These are phyloP conservation scores for Lithohypha guttulata DNA, from an alignment of 2,329 filamentous ascomycete species.

Conservation along the genomic window DNA sequence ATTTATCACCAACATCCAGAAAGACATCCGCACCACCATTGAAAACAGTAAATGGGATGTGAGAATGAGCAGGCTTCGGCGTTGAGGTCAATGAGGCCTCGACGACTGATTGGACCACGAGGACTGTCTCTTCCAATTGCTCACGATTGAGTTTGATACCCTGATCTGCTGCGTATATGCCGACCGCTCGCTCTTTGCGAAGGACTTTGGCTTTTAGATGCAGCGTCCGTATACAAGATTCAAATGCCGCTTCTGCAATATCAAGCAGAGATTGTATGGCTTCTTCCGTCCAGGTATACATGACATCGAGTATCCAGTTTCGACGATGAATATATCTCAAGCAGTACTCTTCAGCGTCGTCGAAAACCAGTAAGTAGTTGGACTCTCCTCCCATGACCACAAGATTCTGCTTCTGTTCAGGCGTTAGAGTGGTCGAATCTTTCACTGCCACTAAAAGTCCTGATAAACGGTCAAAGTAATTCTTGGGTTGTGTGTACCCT, in stretches of 20 bases:
- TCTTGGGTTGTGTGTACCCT: conserved; percentile 77
- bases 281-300: conserved; percentile 41
- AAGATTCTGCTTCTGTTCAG: conserved; percentile 62
- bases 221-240: conserved; percentile 70
- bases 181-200: conserved; percentile 79
- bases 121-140: conserved; percentile 86
- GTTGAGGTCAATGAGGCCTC: conserved; percentile 56
- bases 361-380: conserved; percentile 85
- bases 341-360: conserved; percentile 51
- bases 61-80: conserved; percentile 12
- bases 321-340: conserved; percentile 52
- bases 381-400: conserved; percentile 92
- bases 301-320: conserved; percentile 52
- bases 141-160: conserved; percentile 67
- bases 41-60: conserved; percentile 87
- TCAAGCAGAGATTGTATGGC: conserved; percentile 77
- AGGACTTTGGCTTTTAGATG: conserved; percentile 62
- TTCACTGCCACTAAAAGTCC: conserved; percentile 74
- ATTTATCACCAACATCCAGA: conserved; percentile 97
- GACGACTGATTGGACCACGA: conserved; percentile 85
- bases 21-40: conserved; percentile 97
- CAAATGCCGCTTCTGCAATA: conserved; percentile 72
- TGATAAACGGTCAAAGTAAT: conserved; percentile 77
- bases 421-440: conserved; percentile 49
- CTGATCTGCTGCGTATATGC: conserved; percentile 54